These are phyloP conservation scores for Anisodus acutangulus DNA, from an alignment of 257 asterid species.

Conservation along the genomic window DNA sequence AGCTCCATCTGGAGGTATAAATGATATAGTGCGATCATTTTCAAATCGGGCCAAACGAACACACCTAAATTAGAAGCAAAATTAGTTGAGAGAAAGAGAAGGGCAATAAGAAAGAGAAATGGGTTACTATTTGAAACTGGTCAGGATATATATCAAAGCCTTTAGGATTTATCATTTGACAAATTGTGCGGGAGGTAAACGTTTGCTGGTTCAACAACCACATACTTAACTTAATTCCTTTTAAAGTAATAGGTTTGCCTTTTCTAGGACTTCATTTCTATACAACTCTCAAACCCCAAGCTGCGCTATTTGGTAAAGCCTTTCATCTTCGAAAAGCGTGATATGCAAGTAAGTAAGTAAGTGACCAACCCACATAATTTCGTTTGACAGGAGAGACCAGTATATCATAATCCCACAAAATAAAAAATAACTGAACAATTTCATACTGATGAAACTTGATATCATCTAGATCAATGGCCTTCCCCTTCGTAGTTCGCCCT, in stretches of 20 bases:
- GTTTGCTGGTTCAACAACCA: neutral
- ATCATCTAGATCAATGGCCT: conserved; percentile 97
- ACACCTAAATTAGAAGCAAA: conserved; percentile 62
- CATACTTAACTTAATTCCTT: neutral
- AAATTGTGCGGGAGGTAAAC: neutral
- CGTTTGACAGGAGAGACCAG: neutral
- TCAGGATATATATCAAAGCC: neutral
- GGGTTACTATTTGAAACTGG: neutral
- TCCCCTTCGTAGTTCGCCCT: conserved; percentile 93
- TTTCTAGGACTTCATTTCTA: neutral
- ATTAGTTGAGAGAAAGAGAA: conserved; percentile 32
- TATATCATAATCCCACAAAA: conserved; percentile 30
- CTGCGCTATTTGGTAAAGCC: neutral
- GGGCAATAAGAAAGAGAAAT: conserved; percentile 18
- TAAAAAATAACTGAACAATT: conserved; percentile 2
- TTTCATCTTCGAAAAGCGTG: conserved; percentile 12
- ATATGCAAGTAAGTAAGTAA: neutral
- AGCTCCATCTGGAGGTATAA: conserved; percentile 98
- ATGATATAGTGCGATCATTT: conserved; percentile 94
- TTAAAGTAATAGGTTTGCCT: conserved; percentile 3
- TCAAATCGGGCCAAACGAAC: conserved; percentile 98
- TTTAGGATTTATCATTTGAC: neutral
- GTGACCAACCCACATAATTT: neutral
- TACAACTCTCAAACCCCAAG: neutral
- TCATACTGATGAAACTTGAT: conserved; percentile 99